Conservation (phyloP, 2,329 filamentous ascomycete species). For the Alternaria panax region DNA sequence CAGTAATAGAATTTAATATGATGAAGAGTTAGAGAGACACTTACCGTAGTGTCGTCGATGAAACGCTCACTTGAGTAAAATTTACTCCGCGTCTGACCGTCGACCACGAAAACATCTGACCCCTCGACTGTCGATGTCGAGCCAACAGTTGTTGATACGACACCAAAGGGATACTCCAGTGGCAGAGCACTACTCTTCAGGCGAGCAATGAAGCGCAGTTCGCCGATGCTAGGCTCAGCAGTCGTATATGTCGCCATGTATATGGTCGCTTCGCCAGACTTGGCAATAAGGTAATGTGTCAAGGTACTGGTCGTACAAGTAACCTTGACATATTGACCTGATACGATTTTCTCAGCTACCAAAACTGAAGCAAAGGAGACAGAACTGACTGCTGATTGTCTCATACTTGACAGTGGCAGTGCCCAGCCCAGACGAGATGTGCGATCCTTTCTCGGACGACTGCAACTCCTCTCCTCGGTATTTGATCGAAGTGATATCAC, state of each 20-base stretch:
- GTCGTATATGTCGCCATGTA: conserved; percentile 66
- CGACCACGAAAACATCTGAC: conserved; percentile 61
- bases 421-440: conserved; percentile 67
- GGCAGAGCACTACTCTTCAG: conserved; percentile 57
- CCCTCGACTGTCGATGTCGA: conserved; percentile 63
- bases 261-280: conserved; percentile 67
- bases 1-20: conserved; percentile 51
- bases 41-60: neutral
- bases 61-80: conserved; percentile 55
- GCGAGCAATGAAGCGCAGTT: conserved; percentile 70
- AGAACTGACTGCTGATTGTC: conserved; percentile 38
- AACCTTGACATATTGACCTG: conserved; percentile 64
- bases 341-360: neutral
- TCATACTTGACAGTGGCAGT: conserved; percentile 61
- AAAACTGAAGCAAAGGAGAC: neutral
- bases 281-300: conserved; percentile 70
- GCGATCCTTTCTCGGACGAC: conserved; percentile 60
- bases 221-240: conserved; percentile 52
- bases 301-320: conserved; percentile 67
- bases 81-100: conserved; percentile 70
- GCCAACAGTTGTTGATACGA: conserved; percentile 63
- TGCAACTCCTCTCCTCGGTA: conserved; percentile 68
- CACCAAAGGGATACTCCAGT: conserved; percentile 47
- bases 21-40: neutral
- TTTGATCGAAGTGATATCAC: conserved; percentile 70